Evolutionary conservation across 768 basidiomycete genomes (phyloP).

Genomic region (Podaxis pistillaris): DNA sequence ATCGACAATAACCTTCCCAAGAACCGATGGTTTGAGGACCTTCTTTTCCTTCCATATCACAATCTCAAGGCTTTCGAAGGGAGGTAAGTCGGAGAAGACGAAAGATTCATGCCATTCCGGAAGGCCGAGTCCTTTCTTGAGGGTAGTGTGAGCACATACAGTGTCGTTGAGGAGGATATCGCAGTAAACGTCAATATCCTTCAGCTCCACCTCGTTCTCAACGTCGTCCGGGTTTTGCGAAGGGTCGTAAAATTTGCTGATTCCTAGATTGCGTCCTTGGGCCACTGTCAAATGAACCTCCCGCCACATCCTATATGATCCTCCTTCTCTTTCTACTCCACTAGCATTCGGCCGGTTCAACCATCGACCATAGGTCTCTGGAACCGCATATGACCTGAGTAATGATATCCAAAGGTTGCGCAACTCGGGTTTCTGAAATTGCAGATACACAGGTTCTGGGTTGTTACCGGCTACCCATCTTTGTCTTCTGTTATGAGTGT

Average conservation of each 20-base stretch:
- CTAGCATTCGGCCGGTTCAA: conserved; percentile 25
- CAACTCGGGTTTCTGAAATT: conserved; percentile 62
- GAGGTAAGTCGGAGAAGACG: conserved; percentile 70
- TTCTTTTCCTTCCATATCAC: conserved; percentile 71
- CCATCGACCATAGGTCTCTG: conserved; percentile 73
- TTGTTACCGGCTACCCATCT: conserved; percentile 52
- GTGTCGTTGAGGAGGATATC: conserved; percentile 72
- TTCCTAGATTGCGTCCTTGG: conserved; percentile 73
- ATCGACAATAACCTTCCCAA: conserved; percentile 65
- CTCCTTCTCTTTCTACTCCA: conserved; percentile 49
- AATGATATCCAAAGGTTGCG: conserved; percentile 78
- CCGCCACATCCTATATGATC: conserved; percentile 86
- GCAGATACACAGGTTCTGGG: conserved; percentile 71
- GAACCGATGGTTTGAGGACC: conserved; percentile 46
- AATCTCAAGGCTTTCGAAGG: conserved; percentile 70
- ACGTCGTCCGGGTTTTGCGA: conserved; percentile 25
- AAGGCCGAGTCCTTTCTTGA: conserved; percentile 61
- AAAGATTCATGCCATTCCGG: conserved; percentile 87
- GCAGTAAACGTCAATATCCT: conserved; percentile 72
- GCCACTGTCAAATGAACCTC: conserved; percentile 72
- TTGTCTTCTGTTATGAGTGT: conserved; percentile 44
- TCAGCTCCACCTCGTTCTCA: conserved; percentile 43
- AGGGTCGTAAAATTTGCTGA: conserved; percentile 35
- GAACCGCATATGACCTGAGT: conserved; percentile 75
- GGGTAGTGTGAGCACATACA: conserved; percentile 71